These are phyloP conservation scores for Orbilia quercus DNA, from an alignment of 2,329 filamentous ascomycete genomes.

Conservation along the genomic window DNA sequence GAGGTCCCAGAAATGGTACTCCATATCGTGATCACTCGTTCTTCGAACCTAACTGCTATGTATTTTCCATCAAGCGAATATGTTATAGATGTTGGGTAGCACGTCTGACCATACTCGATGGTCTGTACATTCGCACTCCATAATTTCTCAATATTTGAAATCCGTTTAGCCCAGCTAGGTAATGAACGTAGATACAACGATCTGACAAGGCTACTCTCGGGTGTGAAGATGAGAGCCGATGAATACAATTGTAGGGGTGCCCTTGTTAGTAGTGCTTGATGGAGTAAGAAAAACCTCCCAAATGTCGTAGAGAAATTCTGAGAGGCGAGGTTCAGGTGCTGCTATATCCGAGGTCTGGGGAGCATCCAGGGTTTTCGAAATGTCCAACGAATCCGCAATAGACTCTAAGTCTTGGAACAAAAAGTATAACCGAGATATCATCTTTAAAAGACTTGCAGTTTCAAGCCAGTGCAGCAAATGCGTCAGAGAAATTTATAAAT, in stretches of 20 bases:
- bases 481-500: conserved; percentile 61
- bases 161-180: neutral
- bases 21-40: neutral
- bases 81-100: neutral
- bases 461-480: conserved; percentile 63
- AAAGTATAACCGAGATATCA: neutral
- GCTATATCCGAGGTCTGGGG: too few species aligned
- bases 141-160: neutral
- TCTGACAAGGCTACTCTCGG: conserved; percentile 17
- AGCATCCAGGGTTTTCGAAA: too few species aligned
- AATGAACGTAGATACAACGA: neutral
- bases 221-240: conserved; percentile 25
- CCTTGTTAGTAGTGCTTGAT: neutral
- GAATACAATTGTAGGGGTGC: conserved; percentile 33
- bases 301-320: conserved; percentile 1
- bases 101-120: too few species aligned
- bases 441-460: conserved; percentile 61
- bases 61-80: too few species aligned
- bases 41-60: neutral
- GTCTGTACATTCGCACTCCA: neutral
- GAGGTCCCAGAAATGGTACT: neutral
- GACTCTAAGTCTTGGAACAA: neutral
- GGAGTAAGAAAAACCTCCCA: conserved; percentile 4
- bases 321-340: neutral
- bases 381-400: neutral